Evolutionary conservation across 306 rosid genomes (phyloP), one percentile per base, ranked within the genome.

Genomic region (Rubus parviflorus): DNA sequence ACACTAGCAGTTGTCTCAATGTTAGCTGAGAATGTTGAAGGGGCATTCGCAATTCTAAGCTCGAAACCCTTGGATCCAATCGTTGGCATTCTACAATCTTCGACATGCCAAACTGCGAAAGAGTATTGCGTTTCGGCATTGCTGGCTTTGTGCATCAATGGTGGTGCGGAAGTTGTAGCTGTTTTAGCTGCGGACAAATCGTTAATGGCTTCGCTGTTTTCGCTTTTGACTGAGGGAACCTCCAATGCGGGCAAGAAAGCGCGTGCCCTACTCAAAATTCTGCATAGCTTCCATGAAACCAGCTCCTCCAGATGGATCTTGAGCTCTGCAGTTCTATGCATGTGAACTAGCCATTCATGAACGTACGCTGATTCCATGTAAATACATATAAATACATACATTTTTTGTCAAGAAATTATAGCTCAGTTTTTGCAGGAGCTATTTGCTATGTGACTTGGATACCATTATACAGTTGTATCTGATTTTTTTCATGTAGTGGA

Each of bases 121-220:
- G 97, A 94, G 84, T 89, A 89, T 30, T 89, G 82, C 45, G 90
- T 82, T 72, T 88, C 96, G 2, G 78, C 84, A 1, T 68, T 94
- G 86, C 74, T 88, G 16, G 87, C 97, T 0, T 57, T 94, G 45
- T 87, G 94, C 70, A 84, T 77, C 49, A 86, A 92, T 58, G 87
- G 84, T 4, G 97, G 91, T 2, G 82, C 0, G 2, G 90, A 86
- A 40, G 91, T 88, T 37, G 90, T 88, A 8, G 79, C 76, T 14
- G 76, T 75, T 71, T 82, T 94, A 3, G 90, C 89, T 0, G 79
- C 58, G 38, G 90, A 94, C 47, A n/a, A 74, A 0, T 61, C 89
- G 1, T 9, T 94, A 0, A 88, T 87, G 90, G 85, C 90, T 23
- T 14, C 76, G 43, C 92, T 94, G 1, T 94, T 92, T 77, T 84